Conservation (phyloP, 192 early-diverging fungal genomes). For the Backusella liffmaniae region DNA sequence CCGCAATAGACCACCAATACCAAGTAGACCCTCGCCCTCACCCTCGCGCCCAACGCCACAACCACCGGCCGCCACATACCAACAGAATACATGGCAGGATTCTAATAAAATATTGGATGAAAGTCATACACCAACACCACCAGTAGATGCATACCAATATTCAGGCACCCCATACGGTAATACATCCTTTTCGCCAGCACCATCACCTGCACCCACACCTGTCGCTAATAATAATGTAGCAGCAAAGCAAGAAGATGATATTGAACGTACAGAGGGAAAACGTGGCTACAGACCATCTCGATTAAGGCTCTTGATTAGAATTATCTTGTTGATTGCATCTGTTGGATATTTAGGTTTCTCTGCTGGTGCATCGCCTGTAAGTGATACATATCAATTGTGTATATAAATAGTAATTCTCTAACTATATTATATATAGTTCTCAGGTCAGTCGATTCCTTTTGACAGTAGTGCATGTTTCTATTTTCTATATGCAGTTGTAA, state of each 20-base stretch:
- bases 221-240: background rate
- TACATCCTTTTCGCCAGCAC: background rate
- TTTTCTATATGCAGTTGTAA: constrained; percentile 35
- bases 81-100: constrained; percentile 9
- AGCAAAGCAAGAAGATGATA: background rate
- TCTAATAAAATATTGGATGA: constrained; percentile 16
- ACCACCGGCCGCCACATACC: background rate
- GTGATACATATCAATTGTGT: background rate
- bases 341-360: constrained; percentile 37
- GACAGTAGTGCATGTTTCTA: constrained; percentile 31
- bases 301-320: constrained; percentile 21
- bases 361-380: constrained; percentile 39
- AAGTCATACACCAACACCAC: constrained; percentile 11
- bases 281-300: constrained; percentile 14
- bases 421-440: constrained; percentile 18
- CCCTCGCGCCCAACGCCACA: background rate
- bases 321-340: constrained; percentile 28
- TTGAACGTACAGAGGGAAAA: constrained; percentile 2
- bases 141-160: constrained; percentile 30
- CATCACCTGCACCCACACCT: background rate
- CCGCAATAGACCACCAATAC: background rate
- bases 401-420: background rate
- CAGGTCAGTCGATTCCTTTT: constrained; percentile 22
- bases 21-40: constrained; percentile 19
- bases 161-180: constrained; percentile 35